Conservation (phyloP, 2,329 filamentous ascomycete genomes). For the Xylariaceae sp. region DNA sequence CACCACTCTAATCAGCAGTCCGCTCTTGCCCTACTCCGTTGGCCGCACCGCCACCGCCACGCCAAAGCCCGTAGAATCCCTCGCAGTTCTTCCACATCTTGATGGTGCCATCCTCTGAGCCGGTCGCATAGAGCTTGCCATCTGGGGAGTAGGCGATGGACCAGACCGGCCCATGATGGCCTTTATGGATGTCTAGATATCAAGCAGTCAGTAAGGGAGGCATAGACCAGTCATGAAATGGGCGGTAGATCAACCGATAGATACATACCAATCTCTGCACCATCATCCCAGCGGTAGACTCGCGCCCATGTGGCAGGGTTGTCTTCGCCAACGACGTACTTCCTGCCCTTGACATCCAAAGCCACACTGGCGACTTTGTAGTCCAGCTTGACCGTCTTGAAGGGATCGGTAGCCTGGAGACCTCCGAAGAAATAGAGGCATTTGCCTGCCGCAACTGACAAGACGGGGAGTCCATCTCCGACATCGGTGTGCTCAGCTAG, state of each 20-base stretch:
- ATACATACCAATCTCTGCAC: constrained; percentile 66
- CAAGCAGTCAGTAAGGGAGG: neutral
- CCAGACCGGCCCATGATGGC: constrained; percentile 97
- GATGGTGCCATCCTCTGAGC: constrained; percentile 95
- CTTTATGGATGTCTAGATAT: constrained; percentile 77
- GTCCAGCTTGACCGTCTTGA: constrained; percentile 76
- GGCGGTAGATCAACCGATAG: neutral
- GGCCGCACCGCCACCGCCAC: constrained; percentile 37
- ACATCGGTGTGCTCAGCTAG: constrained; percentile 59
- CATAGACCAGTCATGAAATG: constrained; percentile 4
- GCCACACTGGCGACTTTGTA: constrained; percentile 91
- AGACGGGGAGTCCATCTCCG: constrained; percentile 64
- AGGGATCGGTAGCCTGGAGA: constrained; percentile 59
- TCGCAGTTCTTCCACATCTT: constrained; percentile 80
- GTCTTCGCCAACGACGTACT: constrained; percentile 85
- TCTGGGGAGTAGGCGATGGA: constrained; percentile 92
- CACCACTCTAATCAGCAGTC: constrained; percentile 35
- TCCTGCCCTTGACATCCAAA: constrained; percentile 74
- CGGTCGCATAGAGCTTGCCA: constrained; percentile 92
- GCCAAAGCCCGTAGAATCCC: constrained; percentile 62
- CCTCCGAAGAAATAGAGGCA: constrained; percentile 90
- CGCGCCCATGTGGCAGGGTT: constrained; percentile 92
- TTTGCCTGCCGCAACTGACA: constrained; percentile 92
- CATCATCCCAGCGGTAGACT: constrained; percentile 83
- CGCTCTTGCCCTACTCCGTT: constrained; percentile 27